phyloP scores from a whole-genome alignment of 805 yeast species.

The Kodamaea kaohsiungensis region DNA sequence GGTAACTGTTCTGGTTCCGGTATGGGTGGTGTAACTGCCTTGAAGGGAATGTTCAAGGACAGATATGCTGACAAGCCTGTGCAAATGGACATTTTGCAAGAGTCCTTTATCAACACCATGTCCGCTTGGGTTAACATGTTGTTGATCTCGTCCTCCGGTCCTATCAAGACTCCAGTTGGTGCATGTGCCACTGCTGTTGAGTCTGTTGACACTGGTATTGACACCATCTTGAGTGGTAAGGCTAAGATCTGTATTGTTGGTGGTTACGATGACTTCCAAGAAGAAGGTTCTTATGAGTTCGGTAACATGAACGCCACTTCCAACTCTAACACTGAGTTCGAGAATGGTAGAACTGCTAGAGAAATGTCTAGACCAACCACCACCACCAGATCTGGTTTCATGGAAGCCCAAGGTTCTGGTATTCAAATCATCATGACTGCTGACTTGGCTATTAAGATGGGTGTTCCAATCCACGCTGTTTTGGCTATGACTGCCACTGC shows the following conservation, averaged over 20 bases:
- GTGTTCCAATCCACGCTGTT: conserved; percentile 97
- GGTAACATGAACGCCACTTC: conserved; percentile 99
- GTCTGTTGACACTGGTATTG: conserved; percentile 94
- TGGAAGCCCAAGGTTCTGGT: conserved; percentile 99
- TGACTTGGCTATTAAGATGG: conserved; percentile 92
- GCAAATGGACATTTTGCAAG: conserved; percentile 96
- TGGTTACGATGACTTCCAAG: conserved; percentile 99
- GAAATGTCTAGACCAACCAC: conserved; percentile 99
- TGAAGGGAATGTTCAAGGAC: conserved; percentile 97
- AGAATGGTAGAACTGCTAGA: conserved; percentile 94
- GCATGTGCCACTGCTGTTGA: conserved; percentile 99
- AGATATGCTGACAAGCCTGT: conserved; percentile 91
- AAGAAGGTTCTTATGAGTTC: conserved; percentile 97
- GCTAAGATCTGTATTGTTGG: conserved; percentile 97
- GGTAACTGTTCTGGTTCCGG: conserved; percentile 99
- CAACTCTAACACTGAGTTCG: conserved; percentile 82
- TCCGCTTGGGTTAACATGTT: conserved; percentile 99
- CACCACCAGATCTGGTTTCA: conserved; percentile 93
- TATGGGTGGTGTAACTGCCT: conserved; percentile 98
- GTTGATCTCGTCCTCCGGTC: conserved; percentile 95
- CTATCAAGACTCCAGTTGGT: conserved; percentile 98
- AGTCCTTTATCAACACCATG: conserved; percentile 98
- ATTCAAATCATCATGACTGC: conserved; percentile 96
- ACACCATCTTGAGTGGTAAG: conserved; percentile 88
- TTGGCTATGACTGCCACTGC: conserved; percentile 96